Evolutionary conservation across 1,284 basidiomycete genomes (phyloP).

Genomic region (Sporisorium graminicola): DNA sequence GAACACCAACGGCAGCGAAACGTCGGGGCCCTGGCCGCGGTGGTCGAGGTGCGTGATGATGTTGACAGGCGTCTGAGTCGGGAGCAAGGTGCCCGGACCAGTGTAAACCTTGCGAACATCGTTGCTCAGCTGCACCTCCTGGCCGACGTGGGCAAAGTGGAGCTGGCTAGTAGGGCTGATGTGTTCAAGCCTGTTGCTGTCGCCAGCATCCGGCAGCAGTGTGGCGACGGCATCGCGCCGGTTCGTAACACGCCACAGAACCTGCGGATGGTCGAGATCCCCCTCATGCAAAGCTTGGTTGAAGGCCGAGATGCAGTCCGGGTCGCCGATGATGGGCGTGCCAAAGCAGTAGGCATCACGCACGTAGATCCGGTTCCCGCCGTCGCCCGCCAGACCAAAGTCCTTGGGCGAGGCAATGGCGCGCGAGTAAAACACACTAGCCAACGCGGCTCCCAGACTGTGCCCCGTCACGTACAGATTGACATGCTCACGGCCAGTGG

Average conservation of each 20-base stretch:
- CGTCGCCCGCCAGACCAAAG: constrained; percentile 35
- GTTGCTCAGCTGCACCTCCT: constrained; percentile 44
- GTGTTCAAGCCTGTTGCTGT: constrained; percentile 34
- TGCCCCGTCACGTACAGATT: constrained; percentile 47
- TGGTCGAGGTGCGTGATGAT: constrained; percentile 44
- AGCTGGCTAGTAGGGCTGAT: constrained; percentile 49
- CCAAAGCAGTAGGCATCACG: constrained; percentile 54
- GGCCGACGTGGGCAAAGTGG: constrained; percentile 53
- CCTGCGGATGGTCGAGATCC: constrained; percentile 39
- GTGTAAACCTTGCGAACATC: constrained; percentile 32
- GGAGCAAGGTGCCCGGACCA: constrained; percentile 50
- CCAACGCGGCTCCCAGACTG: constrained; percentile 49
- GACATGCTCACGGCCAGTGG: constrained; percentile 32
- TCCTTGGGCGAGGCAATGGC: constrained; percentile 45
- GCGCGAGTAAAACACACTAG: constrained; percentile 39
- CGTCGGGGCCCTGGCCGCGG: constrained; percentile 39
- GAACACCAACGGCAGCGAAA: constrained; percentile 27
- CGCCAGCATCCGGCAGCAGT: constrained; percentile 44
- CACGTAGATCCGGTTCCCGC: constrained; percentile 33
- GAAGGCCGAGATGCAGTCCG: constrained; percentile 49
- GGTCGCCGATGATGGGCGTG: constrained; percentile 52
- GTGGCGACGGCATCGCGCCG: constrained; percentile 50
- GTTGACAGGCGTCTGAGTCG: constrained; percentile 30
- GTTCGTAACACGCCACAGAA: constrained; percentile 51
- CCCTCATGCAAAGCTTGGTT: constrained; percentile 27